A percentile compares a stretch with the other conserved stretches of the same genome.
These are phyloP conservation scores for Breynia disticha DNA, from an alignment of 441 rosid genomes.

Conservation along the genomic window DNA sequence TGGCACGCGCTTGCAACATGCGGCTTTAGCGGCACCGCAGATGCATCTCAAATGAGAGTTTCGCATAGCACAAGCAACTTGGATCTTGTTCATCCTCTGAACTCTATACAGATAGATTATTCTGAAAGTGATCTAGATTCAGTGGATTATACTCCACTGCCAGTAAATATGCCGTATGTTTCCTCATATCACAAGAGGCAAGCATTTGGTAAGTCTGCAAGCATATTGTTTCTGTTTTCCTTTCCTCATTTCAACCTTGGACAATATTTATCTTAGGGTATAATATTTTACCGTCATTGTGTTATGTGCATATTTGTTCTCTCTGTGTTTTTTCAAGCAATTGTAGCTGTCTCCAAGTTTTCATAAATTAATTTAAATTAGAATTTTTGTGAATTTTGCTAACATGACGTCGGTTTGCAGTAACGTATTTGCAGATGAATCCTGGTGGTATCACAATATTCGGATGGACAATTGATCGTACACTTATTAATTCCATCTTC, in stretches of 20 bases:
- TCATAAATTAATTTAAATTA: too few species aligned
- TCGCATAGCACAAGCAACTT: slow-evolving; percentile 39
- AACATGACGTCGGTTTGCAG: neutral
- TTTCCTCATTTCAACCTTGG: neutral
- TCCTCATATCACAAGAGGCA: slow-evolving; percentile 72
- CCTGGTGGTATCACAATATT: slow-evolving; percentile 93
- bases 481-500: slow-evolving; percentile 71
- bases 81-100: slow-evolving; percentile 26
- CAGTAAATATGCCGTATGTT: slow-evolving; percentile 55
- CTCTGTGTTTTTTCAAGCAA: too few species aligned
- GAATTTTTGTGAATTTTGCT: neutral
- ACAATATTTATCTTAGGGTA: neutral
- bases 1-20: slow-evolving; percentile 90
- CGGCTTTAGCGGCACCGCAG: slow-evolving; percentile 18
- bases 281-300: too few species aligned
- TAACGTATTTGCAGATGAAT: slow-evolving; percentile 63
- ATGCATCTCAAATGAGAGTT: slow-evolving; percentile 41
- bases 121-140: slow-evolving; percentile 87
- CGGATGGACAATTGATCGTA: slow-evolving; percentile 84
- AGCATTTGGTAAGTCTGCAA: slow-evolving; percentile 57
- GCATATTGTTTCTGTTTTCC: slow-evolving; percentile 1
- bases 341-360: too few species aligned
- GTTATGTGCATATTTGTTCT: too few species aligned
- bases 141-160: slow-evolving; percentile 54
- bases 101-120: slow-evolving; percentile 26